Conservation (phyloP, 2,329 filamentous ascomycete genomes). For the Chrysoporthe austroafricana region DNA sequence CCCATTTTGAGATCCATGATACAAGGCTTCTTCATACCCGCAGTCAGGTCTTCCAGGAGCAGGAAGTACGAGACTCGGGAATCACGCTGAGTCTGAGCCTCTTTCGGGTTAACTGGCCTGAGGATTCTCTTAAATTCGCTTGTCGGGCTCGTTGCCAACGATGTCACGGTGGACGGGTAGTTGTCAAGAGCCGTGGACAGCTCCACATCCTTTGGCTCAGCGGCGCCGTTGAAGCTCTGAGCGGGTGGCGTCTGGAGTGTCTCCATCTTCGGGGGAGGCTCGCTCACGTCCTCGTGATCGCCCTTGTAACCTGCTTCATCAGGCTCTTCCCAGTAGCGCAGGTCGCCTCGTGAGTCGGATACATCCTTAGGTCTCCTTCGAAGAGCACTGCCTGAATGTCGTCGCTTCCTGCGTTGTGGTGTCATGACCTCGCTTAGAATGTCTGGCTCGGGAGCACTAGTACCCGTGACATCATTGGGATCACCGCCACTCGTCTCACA, state of each 20-base stretch:
- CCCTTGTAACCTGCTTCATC: slow-evolving; percentile 81
- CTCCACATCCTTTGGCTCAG: slow-evolving; percentile 25
- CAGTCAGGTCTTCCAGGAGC: slow-evolving; percentile 90
- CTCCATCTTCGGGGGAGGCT: slow-evolving; percentile 24
- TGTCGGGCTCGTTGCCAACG: slow-evolving; percentile 44
- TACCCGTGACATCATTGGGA: slow-evolving; percentile 62
- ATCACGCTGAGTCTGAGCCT: slow-evolving; percentile 67
- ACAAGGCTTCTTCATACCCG: slow-evolving; percentile 94
- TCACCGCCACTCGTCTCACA: slow-evolving; percentile 43
- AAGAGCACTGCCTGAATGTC: slow-evolving; percentile 86
- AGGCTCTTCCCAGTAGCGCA: slow-evolving; percentile 91
- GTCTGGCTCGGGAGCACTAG: slow-evolving; percentile 67
- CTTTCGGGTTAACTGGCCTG: slow-evolving; percentile 75
- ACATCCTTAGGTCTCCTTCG: slow-evolving; percentile 75
- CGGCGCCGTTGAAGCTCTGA: slow-evolving; percentile 21
- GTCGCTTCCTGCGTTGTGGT: slow-evolving; percentile 61
- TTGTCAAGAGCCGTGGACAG: slow-evolving; percentile 38
- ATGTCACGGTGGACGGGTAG: slow-evolving; percentile 38
- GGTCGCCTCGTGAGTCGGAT: slow-evolving; percentile 67
- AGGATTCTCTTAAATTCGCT: slow-evolving; percentile 50
- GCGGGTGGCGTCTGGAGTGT: slow-evolving; percentile 19
- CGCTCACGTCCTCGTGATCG: slow-evolving; percentile 55
- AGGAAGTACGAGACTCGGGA: slow-evolving; percentile 88
- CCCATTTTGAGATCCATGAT: slow-evolving; percentile 99
- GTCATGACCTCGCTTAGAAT: slow-evolving; percentile 48